Conservation (phyloP, 768 basidiomycete species). For the Plicaturopsis crispa region DNA sequence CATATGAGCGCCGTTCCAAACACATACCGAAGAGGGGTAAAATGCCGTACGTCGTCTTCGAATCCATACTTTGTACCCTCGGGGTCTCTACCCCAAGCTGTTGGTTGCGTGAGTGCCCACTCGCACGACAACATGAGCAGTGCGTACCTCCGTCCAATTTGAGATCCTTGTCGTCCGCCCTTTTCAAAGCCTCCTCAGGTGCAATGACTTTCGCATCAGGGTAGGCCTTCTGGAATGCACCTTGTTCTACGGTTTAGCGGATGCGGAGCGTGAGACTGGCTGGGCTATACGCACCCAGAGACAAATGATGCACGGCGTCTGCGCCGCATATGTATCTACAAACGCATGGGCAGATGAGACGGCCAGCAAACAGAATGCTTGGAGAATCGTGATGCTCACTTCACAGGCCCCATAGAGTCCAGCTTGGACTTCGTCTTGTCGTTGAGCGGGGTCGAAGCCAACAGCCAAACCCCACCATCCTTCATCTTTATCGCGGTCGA, state of each 20-base stretch:
- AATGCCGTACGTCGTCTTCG: constrained; percentile 55
- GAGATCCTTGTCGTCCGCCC: constrained; percentile 43
- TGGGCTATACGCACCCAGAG: too few species aligned
- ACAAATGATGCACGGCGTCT: too few species aligned
- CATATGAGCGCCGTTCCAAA: background rate
- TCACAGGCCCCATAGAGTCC: constrained; percentile 60
- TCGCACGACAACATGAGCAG: background rate
- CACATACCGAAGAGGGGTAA: background rate
- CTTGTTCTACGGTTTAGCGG: too few species aligned
- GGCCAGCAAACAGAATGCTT: too few species aligned
- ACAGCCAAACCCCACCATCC: constrained; percentile 68
- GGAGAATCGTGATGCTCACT: constrained; percentile 28
- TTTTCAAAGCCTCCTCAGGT: constrained; percentile 44
- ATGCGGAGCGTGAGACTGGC: too few species aligned
- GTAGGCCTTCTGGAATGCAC: constrained; percentile 63
- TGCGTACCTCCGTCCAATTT: constrained; percentile 57
- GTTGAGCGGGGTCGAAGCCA: constrained; percentile 74
- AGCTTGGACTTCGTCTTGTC: constrained; percentile 56
- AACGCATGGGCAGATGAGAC: too few species aligned
- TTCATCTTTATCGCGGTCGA: constrained; percentile 72
- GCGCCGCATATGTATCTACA: too few species aligned
- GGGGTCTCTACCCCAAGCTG: constrained; percentile 58
- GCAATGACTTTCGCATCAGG: constrained; percentile 67
- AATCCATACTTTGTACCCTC: constrained; percentile 67
- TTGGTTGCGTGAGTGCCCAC: background rate